These are phyloP conservation scores for Schrenkiella parvula DNA, from an alignment of 345 rosid genomes.

Conservation along the genomic window DNA sequence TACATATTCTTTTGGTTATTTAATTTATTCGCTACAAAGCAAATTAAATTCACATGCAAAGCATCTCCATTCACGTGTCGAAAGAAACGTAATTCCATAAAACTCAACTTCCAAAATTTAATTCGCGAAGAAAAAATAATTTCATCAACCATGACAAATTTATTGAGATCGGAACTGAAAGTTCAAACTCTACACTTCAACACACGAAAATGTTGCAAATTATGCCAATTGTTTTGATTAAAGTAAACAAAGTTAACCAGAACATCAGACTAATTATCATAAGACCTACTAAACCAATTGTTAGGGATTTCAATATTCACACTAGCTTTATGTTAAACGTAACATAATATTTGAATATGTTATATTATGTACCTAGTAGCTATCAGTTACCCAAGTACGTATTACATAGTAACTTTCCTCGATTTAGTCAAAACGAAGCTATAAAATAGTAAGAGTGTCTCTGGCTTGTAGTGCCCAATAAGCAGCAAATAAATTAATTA, in stretches of 20 bases:
- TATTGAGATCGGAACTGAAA: no score
- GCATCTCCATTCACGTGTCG: constrained; percentile 32
- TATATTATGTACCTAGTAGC: background rate
- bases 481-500: background rate
- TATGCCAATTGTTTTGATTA: background rate
- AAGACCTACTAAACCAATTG: constrained; percentile 3
- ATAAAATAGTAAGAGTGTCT: constrained; percentile 3
- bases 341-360: background rate
- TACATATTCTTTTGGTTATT: constrained; percentile 16
- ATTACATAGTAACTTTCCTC: constrained; percentile 5
- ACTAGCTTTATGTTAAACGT: background rate
- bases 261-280: background rate
- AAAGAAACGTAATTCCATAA: constrained; percentile 14
- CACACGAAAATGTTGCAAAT: background rate
- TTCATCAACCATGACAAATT: background rate
- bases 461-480: constrained; percentile 15
- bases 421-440: constrained; percentile 13
- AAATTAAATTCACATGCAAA: constrained; percentile 30
- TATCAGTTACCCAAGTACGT: background rate
- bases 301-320: no score
- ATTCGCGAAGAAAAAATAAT: background rate
- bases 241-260: background rate
- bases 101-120: background rate
- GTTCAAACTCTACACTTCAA: background rate
- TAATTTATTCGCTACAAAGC: constrained; percentile 15